These are phyloP conservation scores for Dipodascus geniculatus DNA, from an alignment of 805 yeast genomes.

Conservation along the genomic window DNA sequence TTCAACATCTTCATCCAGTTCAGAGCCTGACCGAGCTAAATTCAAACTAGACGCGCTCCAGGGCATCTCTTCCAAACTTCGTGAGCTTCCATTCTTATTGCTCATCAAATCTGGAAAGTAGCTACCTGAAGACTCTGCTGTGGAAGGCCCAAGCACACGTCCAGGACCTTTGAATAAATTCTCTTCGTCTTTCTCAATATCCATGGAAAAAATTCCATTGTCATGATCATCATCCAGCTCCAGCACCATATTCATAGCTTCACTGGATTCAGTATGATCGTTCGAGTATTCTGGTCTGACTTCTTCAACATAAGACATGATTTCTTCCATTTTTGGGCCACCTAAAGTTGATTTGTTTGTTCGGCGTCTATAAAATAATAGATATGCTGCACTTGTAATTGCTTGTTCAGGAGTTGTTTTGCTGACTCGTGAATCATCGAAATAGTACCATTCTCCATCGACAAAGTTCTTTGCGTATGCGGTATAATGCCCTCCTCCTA, in stretches of 20 bases:
- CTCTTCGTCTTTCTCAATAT: not conserved
- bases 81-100: not conserved
- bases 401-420: conserved; percentile 47
- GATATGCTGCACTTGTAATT: conserved; percentile 71
- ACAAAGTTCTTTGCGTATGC: conserved; percentile 72
- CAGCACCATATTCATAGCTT: not conserved
- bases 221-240: not conserved
- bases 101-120: not conserved
- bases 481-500: conserved; percentile 97
- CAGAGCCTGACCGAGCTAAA: not conserved
- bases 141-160: not conserved
- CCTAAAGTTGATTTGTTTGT: conserved; percentile 15
- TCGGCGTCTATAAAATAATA: conserved; percentile 65
- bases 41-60: not conserved
- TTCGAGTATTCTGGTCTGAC: not conserved
- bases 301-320: conserved; percentile 5
- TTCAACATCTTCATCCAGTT: not conserved
- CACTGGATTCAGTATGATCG: not conserved
- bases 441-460: conserved; percentile 78
- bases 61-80: not conserved
- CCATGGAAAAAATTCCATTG: not conserved
- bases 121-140: not conserved
- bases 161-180: not conserved
- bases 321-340: conserved; percentile 11
- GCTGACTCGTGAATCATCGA: conserved; percentile 71